phyloP scores from a whole-genome alignment of 2,329 filamentous ascomycete genomes.

The Alternaria atra region DNA sequence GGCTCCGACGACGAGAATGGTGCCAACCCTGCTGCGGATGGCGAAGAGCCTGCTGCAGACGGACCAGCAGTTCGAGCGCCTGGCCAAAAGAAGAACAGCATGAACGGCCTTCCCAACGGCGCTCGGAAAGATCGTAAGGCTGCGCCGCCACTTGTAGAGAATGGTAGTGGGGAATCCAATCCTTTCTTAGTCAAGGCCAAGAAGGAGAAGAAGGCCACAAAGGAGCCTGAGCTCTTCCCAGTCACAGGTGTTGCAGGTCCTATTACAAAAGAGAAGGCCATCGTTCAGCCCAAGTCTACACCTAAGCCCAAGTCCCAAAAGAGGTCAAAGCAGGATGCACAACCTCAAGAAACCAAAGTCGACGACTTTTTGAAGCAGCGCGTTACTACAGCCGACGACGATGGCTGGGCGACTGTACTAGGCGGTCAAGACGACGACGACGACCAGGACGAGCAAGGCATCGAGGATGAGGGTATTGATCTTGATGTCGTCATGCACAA shows the following conservation, averaged over 20 bases:
- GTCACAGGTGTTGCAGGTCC: constrained; percentile 18
- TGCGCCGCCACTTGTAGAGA: constrained; percentile 12
- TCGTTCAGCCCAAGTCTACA: constrained; percentile 26
- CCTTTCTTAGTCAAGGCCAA: constrained; percentile 48
- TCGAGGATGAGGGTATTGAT: constrained; percentile 54
- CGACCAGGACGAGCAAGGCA: constrained; percentile 32
- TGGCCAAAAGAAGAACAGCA: constrained; percentile 16
- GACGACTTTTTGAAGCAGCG: constrained; percentile 44
- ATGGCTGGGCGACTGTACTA: constrained; percentile 57
- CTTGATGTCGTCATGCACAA: constrained; percentile 58
- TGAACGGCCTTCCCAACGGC: constrained; percentile 24
- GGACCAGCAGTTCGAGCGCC: constrained; percentile 16
- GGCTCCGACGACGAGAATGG: constrained; percentile 58
- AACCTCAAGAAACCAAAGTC: constrained; percentile 25
- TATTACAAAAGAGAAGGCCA: constrained; percentile 3
- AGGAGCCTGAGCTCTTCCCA: constrained; percentile 25
- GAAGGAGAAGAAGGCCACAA: constrained; percentile 36
- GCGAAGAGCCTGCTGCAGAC: constrained; percentile 35
- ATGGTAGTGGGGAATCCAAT: constrained; percentile 24
- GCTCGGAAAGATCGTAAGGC: constrained; percentile 20
- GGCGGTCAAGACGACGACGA: constrained; percentile 46
- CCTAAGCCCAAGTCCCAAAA: constrained; percentile 29
- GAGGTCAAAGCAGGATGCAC: constrained; percentile 22
- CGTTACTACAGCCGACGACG: constrained; percentile 48
- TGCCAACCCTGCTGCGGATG: constrained; percentile 20